A percentile compares a stretch with the other conserved stretches of the same genome.
phyloP scores from a whole-genome alignment of 495 filamentous ascomycete genomes.

The Neurospora sp. region DNA sequence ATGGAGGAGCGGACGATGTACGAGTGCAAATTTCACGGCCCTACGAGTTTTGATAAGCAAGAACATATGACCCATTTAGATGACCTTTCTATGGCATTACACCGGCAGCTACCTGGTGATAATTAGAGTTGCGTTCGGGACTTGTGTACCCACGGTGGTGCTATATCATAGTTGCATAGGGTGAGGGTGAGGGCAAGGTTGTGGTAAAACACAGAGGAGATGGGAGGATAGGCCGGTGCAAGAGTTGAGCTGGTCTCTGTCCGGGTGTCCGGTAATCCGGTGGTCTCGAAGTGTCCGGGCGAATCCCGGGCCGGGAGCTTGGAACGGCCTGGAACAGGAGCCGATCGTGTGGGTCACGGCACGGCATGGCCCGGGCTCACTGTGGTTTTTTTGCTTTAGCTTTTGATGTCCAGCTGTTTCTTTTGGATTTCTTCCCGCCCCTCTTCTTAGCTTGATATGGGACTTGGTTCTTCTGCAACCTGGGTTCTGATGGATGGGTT shows the following conservation, averaged over 20 bases:
- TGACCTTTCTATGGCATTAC: neutral
- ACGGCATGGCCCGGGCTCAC: neutral
- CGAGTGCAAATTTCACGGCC: neutral
- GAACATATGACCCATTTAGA: neutral
- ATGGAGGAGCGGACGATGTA: too few species aligned
- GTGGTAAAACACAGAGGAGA: neutral
- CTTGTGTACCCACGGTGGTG: neutral
- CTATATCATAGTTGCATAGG: neutral
- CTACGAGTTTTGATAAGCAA: neutral
- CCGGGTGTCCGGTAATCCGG: neutral
- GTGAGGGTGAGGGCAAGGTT: neutral
- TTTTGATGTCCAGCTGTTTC: neutral
- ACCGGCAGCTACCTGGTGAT: neutral
- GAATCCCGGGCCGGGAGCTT: neutral
- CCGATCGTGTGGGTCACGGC: neutral
- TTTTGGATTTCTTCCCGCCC: too few species aligned
- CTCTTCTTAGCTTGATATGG: too few species aligned
- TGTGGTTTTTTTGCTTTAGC: neutral
- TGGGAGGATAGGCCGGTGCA: neutral
- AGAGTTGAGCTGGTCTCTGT: neutral
- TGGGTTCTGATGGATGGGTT: neutral
- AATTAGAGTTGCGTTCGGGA: neutral
- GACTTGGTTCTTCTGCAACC: too few species aligned
- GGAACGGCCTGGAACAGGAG: neutral
- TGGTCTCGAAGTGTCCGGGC: neutral